Base-by-base conservation (phyloP, 2,329 filamentous ascomycete species). In the Aspergillus caelatus region DNA sequence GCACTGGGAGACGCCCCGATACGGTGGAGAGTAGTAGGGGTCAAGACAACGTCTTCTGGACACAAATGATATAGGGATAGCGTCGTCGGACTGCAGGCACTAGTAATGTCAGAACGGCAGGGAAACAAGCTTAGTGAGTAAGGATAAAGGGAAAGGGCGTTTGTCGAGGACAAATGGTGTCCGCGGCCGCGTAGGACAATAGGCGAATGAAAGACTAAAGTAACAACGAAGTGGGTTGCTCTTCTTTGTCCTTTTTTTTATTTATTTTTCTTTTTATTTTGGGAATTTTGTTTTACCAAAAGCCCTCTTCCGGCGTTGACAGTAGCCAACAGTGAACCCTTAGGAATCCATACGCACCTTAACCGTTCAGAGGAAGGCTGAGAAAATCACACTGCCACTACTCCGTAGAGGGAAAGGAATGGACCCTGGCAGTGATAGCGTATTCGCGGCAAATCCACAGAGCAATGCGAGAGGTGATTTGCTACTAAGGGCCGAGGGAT, bases 371-470 rank as follows among this genome's bases (percentile, higher is more conserved):
- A 52, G 48, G 48, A n/a, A 53, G 54, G 41, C 23, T 60, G 26
- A 26, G 64, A 67, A 64, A 63, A 60, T 61, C 7, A 54, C 61
- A 62, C 66, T 67, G 67, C 60, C 68, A 71, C 70, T 71, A 26
- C 23, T 26, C 23, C 23, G 23, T 26, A 64, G 30, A 66, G 59
- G 62, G 63, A 61, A 63, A 67, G 63, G 63, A 70, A 69, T 68
- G 66, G 62, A 68, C 64, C 63, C 65, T 65, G 56, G 57, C 60
- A 62, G 63, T 56, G 63, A 68, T 69, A 68, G 68, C 65, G 68
- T 66, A 64, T 68, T 67, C 65, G 67, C 67, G 66, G 64, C 69
- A 69, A 68, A 67, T 70, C 64, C 61, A 65, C 61, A 68, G 61
- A 60, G 57, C 53, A 54, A 57, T 54, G 43, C 19, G 60, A 62